Evolutionary conservation across 2,329 filamentous ascomycete genomes (phyloP).

Genomic region (Aureobasidium sp.): DNA sequence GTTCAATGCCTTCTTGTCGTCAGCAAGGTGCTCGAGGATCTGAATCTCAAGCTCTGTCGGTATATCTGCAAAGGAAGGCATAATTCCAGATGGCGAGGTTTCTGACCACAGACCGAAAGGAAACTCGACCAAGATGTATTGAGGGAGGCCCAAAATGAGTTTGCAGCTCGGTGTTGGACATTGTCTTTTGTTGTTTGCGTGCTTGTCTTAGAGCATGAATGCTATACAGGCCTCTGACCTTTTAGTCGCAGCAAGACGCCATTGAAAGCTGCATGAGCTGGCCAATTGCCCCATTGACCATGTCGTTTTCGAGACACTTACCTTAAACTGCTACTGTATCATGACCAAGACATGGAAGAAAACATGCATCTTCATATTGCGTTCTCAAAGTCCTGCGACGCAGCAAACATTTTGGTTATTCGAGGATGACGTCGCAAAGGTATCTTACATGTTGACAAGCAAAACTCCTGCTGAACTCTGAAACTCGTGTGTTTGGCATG

Average conservation of each 20-base stretch:
- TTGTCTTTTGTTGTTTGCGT: background rate
- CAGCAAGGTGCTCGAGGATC: background rate
- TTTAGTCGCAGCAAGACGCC: background rate
- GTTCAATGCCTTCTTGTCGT: background rate
- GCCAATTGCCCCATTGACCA: background rate
- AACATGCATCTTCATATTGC: background rate
- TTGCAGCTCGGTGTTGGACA: background rate
- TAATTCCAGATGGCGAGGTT: background rate
- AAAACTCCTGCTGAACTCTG: background rate
- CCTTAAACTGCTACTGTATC: background rate
- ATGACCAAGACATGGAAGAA: background rate
- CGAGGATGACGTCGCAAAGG: background rate
- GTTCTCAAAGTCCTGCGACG: background rate
- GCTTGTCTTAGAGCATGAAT: background rate
- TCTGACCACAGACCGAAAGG: background rate
- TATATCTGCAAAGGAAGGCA: background rate
- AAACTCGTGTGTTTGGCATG: background rate
- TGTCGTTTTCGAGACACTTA: too few relatives aligned
- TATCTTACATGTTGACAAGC: background rate
- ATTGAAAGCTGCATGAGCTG: background rate
- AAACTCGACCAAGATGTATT: background rate
- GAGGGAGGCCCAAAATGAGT: background rate
- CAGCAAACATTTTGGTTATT: background rate
- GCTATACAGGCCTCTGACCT: background rate
- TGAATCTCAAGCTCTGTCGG: background rate